Conservation (phyloP, 139 green algal genomes). For the Microglena sp. region DNA sequence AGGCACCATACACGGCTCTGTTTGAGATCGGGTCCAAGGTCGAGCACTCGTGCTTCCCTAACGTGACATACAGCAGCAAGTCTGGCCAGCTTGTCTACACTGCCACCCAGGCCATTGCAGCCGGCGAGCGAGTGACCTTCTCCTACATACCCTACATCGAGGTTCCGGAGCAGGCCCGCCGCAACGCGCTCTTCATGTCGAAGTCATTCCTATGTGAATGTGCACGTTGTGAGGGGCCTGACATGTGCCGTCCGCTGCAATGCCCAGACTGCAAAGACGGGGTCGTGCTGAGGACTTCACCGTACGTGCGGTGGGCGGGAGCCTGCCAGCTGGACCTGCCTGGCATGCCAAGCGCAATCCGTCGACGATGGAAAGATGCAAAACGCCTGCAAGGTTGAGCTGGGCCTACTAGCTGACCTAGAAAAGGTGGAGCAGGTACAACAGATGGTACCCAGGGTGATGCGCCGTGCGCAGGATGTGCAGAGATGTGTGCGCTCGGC, state of each 20-base stretch:
- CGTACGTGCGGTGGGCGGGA: too few relatives aligned
- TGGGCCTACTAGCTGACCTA: neutral
- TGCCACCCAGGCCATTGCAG: neutral
- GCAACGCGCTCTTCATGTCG: neutral
- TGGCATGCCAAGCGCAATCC: neutral
- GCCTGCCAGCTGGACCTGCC: neutral
- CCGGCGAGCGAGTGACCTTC: neutral
- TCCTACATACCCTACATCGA: neutral
- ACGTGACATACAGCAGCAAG: neutral
- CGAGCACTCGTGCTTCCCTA: neutral
- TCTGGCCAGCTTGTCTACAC: neutral
- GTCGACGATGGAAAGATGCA: neutral
- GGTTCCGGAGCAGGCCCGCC: neutral
- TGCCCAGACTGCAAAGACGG: neutral
- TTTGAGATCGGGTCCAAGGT: constrained; percentile 1
- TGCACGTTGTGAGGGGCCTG: too few relatives aligned
- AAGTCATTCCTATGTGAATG: neutral
- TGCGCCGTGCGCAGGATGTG: neutral
- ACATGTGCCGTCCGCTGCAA: neutral
- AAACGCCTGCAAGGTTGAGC: neutral
- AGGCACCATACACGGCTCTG: neutral
- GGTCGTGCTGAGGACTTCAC: neutral
- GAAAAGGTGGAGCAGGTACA: neutral
- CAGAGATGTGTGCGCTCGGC: neutral
- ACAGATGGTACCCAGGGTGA: neutral